phyloP scores from a whole-genome alignment of 176 grass and related monocot genomes.

The Chrysopogon serrulatus region DNA sequence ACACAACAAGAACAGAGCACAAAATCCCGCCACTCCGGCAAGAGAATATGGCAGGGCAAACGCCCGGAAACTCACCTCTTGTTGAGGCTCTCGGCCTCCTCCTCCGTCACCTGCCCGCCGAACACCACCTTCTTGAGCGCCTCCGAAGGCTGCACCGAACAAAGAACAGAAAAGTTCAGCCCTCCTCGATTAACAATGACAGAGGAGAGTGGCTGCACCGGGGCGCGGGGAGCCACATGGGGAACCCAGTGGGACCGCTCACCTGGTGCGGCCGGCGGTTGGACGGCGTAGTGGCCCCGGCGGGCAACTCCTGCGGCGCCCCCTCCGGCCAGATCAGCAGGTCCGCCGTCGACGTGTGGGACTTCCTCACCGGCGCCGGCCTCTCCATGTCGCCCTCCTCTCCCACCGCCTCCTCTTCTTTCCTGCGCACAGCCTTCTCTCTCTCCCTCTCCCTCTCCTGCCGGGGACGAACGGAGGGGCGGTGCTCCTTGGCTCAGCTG shows the following conservation, averaged over 20 bases:
- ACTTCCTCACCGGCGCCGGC: conserved; percentile 88
- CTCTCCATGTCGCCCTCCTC: conserved; percentile 52
- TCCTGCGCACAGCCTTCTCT: not conserved
- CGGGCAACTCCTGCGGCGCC: conserved; percentile 18
- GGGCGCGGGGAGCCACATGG: not conserved
- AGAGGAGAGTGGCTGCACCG: not conserved
- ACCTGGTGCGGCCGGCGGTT: conserved; percentile 71
- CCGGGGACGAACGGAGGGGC: not conserved
- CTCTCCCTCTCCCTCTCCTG: not conserved
- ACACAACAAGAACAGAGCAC: conserved; percentile 3
- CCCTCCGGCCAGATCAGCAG: conserved; percentile 89
- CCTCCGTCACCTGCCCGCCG: conserved; percentile 92
- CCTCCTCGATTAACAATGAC: not conserved
- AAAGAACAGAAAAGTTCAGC: not conserved
- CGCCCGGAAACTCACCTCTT: conserved; percentile 63
- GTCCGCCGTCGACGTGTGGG: conserved; percentile 82
- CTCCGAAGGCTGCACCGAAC: conserved; percentile 72
- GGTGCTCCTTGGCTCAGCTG: not conserved
- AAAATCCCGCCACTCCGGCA: not conserved
- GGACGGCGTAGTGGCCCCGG: conserved; percentile 32
- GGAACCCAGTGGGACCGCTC: not conserved
- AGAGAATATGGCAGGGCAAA: not conserved
- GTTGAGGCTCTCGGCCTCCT: conserved; percentile 83
- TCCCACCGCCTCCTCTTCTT: too few species aligned
- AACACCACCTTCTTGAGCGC: conserved; percentile 90